Percentiles rank a stretch among this genome's conserved stretches.
Conservation (phyloP, 176 grass and related monocot species). For the Avena eriantha region DNA sequence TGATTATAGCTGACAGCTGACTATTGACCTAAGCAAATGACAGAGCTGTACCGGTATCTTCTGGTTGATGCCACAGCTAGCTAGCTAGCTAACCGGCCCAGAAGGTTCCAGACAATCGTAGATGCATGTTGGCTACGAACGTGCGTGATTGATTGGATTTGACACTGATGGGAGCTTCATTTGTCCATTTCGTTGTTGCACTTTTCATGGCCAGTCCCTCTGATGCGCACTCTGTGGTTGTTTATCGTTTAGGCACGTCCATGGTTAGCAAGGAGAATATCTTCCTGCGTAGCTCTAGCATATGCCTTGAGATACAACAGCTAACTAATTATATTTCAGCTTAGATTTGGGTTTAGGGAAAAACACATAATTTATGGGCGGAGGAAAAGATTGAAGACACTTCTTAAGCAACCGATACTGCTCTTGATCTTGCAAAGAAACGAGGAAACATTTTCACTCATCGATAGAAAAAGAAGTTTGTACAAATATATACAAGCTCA, state of each 20-base stretch:
- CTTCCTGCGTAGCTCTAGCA: neutral
- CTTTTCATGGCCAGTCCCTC: neutral
- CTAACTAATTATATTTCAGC: neutral
- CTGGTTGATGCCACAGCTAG: slow-evolving; percentile 27
- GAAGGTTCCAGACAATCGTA: slow-evolving; percentile 34
- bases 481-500: no score
- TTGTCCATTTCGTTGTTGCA: neutral
- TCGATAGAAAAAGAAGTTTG: no score
- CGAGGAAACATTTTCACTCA: neutral
- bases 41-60: slow-evolving; percentile 24
- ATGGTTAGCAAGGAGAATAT: neutral
- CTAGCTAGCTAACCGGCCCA: neutral
- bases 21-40: neutral
- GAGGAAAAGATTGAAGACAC: neutral
- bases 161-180: slow-evolving; percentile 17
- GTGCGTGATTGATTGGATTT: slow-evolving; percentile 40
- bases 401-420: neutral
- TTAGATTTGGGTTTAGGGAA: neutral
- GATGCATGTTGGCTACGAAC: neutral
- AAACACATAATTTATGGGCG: neutral
- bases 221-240: neutral
- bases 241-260: slow-evolving; percentile 13
- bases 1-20: neutral
- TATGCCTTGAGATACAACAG: neutral
- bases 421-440: slow-evolving; percentile 3